phyloP scores from a whole-genome alignment of 176 grass and related monocot genomes.

The Rhynchospora tenuis region DNA sequence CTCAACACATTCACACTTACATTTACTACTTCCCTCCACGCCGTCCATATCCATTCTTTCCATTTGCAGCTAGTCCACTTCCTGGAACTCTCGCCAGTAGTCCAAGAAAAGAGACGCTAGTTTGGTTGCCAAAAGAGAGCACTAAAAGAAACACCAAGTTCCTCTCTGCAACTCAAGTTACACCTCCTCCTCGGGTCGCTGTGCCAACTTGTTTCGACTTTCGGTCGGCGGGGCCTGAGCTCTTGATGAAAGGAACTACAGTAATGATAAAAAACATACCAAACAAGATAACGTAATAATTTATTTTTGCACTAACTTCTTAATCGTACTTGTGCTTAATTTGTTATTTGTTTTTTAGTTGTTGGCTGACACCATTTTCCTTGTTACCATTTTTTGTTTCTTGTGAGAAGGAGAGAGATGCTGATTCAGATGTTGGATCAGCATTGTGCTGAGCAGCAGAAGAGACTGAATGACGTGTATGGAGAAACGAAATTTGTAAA shows the following conservation, averaged over 20 bases:
- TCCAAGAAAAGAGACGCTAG: neutral
- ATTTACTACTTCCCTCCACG: neutral
- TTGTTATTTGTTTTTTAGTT: neutral
- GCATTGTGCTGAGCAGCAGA: slow-evolving; percentile 40
- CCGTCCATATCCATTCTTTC: slow-evolving; percentile 10
- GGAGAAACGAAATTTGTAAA: neutral
- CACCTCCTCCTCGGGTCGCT: neutral
- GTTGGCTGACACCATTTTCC: neutral
- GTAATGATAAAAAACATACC: slow-evolving; percentile 83
- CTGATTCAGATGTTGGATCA: slow-evolving; percentile 51
- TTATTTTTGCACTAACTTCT: neutral
- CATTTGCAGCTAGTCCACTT: neutral
- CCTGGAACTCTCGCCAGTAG: neutral
- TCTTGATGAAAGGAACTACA: slow-evolving; percentile 21
- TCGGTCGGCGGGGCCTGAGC: neutral
- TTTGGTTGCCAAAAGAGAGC: slow-evolving; percentile 2
- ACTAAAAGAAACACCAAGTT: neutral
- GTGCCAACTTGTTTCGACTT: neutral
- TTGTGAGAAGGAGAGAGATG: slow-evolving; percentile 22
- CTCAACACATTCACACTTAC: neutral
- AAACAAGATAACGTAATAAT: slow-evolving; percentile 39
- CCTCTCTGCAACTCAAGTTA: neutral
- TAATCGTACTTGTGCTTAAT: neutral
- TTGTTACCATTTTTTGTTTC: neutral
- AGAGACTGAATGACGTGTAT: neutral